Evolutionary conservation across 2,329 filamentous ascomycete species (phyloP).

Genomic region (Colletotrichum noveboracense): DNA sequence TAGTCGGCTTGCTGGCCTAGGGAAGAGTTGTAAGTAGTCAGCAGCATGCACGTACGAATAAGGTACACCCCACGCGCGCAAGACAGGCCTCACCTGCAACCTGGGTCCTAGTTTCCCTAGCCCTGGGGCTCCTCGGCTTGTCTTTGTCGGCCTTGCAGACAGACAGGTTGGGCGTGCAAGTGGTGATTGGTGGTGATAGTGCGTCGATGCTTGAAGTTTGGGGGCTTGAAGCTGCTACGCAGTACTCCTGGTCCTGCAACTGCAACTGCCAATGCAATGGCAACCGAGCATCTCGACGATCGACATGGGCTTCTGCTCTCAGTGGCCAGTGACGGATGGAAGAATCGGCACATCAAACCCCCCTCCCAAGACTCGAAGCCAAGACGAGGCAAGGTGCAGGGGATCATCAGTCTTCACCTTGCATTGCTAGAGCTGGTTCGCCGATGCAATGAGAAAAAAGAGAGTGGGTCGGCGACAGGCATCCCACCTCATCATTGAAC

Average conservation of each 20-base stretch:
- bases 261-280: conserved; percentile 17
- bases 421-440: conserved; percentile 7
- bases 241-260: conserved; percentile 9
- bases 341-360: conserved; percentile 21
- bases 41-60: neutral
- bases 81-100: neutral
- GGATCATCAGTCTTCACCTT: conserved; percentile 14
- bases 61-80: neutral
- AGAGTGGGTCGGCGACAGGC: neutral
- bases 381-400: conserved; percentile 17
- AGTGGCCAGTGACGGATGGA: conserved; percentile 11
- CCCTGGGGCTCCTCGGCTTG: neutral
- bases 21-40: neutral
- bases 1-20: neutral
- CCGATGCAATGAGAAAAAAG: neutral
- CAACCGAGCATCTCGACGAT: conserved; percentile 15
- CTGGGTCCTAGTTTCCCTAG: neutral
- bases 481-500: conserved; percentile 5
- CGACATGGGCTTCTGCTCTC: conserved; percentile 1
- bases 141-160: neutral
- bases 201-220: neutral
- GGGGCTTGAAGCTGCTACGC: neutral
- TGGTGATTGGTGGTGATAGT: neutral
- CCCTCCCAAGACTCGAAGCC: conserved; percentile 12
- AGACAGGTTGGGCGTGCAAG: neutral